Evolutionary conservation across 495 filamentous ascomycete genomes (phyloP).

Genomic region (Hypoxylon fragiforme): DNA sequence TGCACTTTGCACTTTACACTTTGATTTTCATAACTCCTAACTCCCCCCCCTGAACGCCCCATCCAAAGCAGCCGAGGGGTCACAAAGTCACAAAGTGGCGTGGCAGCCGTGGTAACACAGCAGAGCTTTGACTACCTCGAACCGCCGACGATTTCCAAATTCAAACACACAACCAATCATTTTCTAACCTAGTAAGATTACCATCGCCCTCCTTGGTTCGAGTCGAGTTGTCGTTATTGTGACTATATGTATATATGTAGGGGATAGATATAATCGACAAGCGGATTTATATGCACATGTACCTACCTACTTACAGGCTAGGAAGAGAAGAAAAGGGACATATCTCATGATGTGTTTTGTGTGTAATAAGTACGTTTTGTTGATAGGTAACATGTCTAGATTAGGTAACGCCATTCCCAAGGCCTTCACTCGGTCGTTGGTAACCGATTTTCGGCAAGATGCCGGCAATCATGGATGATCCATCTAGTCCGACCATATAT

Average conservation of each 20-base stretch:
- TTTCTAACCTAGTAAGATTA: conserved; percentile 21
- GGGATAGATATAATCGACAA: too few relatives aligned
- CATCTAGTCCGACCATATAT: conserved; percentile 61
- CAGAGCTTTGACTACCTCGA: too few relatives aligned
- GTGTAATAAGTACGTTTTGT: conserved; percentile 17
- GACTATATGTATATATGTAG: too few relatives aligned
- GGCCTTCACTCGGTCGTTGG: background rate
- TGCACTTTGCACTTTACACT: too few relatives aligned
- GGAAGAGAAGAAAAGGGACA: background rate
- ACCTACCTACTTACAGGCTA: background rate
- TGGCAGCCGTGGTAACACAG: conserved; percentile 29
- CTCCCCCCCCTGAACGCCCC: conserved; percentile 25
- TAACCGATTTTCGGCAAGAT: conserved; percentile 51
- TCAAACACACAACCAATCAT: background rate
- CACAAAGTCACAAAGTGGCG: background rate
- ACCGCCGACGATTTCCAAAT: too few relatives aligned
- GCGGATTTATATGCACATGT: too few relatives aligned
- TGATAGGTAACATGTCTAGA: conserved; percentile 31
- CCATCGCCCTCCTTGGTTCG: background rate
- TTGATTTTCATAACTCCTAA: conserved; percentile 8
- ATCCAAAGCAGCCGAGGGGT: conserved; percentile 10
- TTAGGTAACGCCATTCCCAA: conserved; percentile 6
- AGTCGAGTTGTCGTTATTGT: too few relatives aligned
- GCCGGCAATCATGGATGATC: conserved; percentile 88
- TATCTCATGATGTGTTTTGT: background rate